A percentile compares a stretch with the other conserved stretches of the same genome.
phyloP scores from a whole-genome alignment of 345 rosid species.

The Eucalyptus marginata region DNA sequence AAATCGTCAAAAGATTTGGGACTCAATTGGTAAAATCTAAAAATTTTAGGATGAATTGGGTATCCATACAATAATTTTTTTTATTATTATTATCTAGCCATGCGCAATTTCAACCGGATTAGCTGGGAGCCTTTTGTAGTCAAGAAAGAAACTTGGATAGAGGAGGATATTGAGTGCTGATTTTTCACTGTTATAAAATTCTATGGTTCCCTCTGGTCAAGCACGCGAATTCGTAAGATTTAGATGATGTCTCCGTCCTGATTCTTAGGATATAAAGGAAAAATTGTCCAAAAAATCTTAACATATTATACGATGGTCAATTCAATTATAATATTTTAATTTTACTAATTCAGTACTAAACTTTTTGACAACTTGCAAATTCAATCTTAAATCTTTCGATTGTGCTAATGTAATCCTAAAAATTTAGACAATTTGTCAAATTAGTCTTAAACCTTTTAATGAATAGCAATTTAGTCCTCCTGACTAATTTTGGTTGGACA shows the following conservation, averaged over 20 bases:
- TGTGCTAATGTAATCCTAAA: too few relatives aligned
- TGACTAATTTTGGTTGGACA: accelerated
- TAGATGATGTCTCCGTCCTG: neutral
- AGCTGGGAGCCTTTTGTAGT: neutral
- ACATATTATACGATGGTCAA: accelerated
- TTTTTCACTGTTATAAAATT: neutral
- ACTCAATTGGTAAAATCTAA: accelerated
- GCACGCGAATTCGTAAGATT: neutral
- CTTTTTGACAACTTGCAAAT: accelerated
- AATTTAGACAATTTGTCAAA: too few relatives aligned
- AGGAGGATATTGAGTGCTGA: neutral
- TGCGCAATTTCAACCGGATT: neutral
- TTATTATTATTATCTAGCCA: accelerated
- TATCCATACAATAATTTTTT: accelerated
- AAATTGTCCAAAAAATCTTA: too few relatives aligned
- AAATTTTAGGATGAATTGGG: accelerated
- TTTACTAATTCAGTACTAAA: too few relatives aligned
- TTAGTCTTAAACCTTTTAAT: too few relatives aligned
- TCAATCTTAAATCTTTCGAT: accelerated
- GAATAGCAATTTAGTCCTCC: accelerated
- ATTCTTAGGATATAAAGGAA: neutral
- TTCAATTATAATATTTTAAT: accelerated
- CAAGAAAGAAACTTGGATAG: neutral
- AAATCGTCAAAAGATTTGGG: accelerated
- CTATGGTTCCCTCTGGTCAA: neutral